Conservation (phyloP, 768 basidiomycete species). For the Boletus rubroflammeus region DNA sequence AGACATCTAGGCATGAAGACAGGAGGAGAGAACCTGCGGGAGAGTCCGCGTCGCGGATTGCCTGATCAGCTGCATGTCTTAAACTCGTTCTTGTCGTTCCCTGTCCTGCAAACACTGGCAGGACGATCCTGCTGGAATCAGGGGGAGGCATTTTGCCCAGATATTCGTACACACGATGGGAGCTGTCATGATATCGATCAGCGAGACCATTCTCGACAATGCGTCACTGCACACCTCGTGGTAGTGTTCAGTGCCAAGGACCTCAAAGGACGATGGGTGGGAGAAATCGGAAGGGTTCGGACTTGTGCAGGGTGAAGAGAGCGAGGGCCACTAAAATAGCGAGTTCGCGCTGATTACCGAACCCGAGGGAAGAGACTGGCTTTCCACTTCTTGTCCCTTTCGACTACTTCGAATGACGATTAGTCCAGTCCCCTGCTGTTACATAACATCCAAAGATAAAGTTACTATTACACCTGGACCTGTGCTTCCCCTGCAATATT, state of each 20-base stretch:
- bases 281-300: constrained; percentile 2
- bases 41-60: constrained; percentile 40
- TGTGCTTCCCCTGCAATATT: constrained; percentile 15
- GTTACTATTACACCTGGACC: constrained; percentile 21
- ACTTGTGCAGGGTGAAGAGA: background rate
- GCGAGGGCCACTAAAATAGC: constrained; percentile 14
- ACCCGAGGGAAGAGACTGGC: constrained; percentile 16
- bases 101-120: constrained; percentile 60
- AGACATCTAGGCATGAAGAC: constrained; percentile 47
- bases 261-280: background rate
- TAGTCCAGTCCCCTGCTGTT: constrained; percentile 12
- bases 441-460: constrained; percentile 26
- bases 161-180: background rate
- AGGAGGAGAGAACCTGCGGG: constrained; percentile 43
- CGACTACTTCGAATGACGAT: constrained; percentile 15
- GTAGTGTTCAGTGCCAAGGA: background rate
- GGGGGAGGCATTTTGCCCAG: constrained; percentile 7
- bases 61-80: constrained; percentile 34
- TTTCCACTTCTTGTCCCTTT: constrained; percentile 22
- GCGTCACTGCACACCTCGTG: constrained; percentile 1
- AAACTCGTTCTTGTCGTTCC: constrained; percentile 39
- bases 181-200: background rate
- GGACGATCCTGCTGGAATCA: constrained; percentile 7
- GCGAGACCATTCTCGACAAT: background rate
- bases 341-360: background rate